Percentiles rank a stretch among this genome's conserved stretches.
These are phyloP conservation scores for Furcasterigmium sp. DNA, from an alignment of 2,329 filamentous ascomycete genomes.

Conservation along the genomic window DNA sequence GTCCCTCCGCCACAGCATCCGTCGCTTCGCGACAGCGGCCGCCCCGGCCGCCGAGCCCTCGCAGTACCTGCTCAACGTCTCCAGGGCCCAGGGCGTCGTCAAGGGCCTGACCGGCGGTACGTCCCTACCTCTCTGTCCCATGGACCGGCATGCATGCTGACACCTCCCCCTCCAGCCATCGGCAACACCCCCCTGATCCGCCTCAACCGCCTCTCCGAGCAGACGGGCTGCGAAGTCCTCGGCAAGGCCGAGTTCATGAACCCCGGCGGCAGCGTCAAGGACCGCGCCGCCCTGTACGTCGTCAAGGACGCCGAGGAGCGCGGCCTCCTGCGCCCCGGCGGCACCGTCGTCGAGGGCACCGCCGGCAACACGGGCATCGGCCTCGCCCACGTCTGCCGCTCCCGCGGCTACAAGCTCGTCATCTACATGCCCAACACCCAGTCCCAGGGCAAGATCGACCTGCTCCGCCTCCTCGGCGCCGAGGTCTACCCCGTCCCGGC, in stretches of 20 bases:
- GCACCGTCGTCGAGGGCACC: conserved; percentile 94
- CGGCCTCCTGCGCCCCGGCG: conserved; percentile 75
- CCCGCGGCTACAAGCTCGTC: conserved; percentile 86
- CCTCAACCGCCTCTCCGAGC: conserved; percentile 78
- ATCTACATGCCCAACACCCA: conserved; percentile 99
- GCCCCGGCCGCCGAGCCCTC: conserved; percentile 38
- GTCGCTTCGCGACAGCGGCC: conserved; percentile 60
- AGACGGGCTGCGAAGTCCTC: conserved; percentile 89
- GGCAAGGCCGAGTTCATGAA: conserved; percentile 99
- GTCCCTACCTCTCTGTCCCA: conserved; percentile 11
- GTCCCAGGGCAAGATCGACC: conserved; percentile 94
- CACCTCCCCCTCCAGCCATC: conserved; percentile 60
- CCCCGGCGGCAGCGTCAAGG: conserved; percentile 92
- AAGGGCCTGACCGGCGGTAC: conserved; percentile 77
- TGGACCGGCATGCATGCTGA: background rate
- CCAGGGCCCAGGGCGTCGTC: conserved; percentile 73
- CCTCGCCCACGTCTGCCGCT: conserved; percentile 91
- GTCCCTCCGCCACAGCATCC: conserved; percentile 60
- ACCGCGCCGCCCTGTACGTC: conserved; percentile 90
- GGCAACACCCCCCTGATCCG: conserved; percentile 95
- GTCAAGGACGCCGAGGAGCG: conserved; percentile 89
- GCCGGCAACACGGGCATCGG: conserved; percentile 98
- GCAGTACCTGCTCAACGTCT: conserved; percentile 65
- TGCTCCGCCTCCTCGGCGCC: conserved; percentile 83
- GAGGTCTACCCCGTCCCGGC: conserved; percentile 96